Conservation (phyloP, 345 rosid genomes). For the Salix suchowensis region DNA sequence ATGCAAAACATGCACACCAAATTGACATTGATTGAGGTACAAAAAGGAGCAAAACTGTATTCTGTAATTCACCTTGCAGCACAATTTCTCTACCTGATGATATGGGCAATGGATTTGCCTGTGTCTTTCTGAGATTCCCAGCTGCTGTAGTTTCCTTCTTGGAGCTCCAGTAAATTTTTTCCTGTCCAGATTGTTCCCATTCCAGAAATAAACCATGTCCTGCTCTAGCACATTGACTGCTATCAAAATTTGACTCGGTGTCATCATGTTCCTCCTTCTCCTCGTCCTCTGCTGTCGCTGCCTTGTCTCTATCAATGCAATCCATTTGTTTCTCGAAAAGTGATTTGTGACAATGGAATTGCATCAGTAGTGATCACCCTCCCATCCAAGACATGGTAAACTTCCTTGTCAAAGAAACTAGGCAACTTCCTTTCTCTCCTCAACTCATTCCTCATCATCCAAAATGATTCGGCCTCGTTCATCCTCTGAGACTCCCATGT, state of each 20-base stretch:
- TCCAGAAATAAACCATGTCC: constrained; percentile 2
- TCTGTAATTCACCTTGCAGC: neutral
- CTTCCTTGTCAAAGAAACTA: constrained; percentile 24
- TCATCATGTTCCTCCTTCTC: neutral
- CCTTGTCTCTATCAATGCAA: neutral
- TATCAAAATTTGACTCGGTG: neutral
- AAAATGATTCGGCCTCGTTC: constrained; percentile 26
- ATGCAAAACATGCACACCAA: neutral
- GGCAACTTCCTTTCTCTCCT: constrained; percentile 34
- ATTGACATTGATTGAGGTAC: neutral
- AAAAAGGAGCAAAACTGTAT: neutral
- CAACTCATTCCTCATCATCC: constrained; percentile 26
- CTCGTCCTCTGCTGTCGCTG: neutral
- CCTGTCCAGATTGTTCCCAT: constrained; percentile 7
- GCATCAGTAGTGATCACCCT: constrained; percentile 13
- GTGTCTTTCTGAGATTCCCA: neutral
- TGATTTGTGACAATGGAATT: constrained; percentile 21
- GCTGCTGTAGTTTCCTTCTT: constrained; percentile 15
- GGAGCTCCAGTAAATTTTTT: constrained; percentile 8
- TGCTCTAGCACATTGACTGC: neutral
- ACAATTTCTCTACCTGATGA: constrained; percentile 1
- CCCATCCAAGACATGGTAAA: constrained; percentile 23
- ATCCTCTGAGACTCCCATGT: constrained; percentile 26
- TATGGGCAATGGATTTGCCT: neutral
- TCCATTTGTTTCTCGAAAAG: neutral